Conservation (phyloP, 805 yeast species). For the Blastobotrys chiropterorum region DNA sequence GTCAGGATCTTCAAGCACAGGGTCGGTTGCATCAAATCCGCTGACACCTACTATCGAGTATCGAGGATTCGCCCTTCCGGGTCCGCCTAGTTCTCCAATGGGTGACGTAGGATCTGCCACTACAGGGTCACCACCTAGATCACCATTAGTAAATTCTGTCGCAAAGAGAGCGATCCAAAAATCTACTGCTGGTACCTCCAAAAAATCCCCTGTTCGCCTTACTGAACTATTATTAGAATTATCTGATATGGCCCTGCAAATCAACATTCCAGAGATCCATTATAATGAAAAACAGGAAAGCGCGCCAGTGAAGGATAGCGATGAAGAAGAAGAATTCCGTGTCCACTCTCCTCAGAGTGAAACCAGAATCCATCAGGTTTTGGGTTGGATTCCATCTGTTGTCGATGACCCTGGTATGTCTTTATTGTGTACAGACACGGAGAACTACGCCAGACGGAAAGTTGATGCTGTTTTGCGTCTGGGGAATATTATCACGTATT, state of each 20-base stretch:
- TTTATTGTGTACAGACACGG: conserved; percentile 61
- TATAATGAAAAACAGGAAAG: no score
- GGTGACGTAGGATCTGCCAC: conserved; percentile 9
- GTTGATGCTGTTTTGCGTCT: conserved; percentile 63
- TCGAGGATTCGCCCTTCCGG: conserved; percentile 13
- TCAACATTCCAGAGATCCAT: conserved; percentile 63
- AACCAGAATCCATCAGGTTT: conserved; percentile 28
- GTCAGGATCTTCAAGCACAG: conserved; percentile 4
- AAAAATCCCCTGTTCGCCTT: conserved; percentile 41
- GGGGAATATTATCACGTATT: conserved; percentile 67
- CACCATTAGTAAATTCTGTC: neutral
- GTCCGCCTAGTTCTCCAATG: conserved; percentile 2
- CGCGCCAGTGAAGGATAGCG: neutral
- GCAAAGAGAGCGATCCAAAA: conserved; percentile 4
- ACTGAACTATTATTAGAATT: conserved; percentile 48
- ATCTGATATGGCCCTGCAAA: conserved; percentile 66
- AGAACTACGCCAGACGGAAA: conserved; percentile 52
- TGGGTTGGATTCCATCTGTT: conserved; percentile 39
- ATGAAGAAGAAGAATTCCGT: conserved; percentile 29
- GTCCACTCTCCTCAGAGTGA: conserved; percentile 30
- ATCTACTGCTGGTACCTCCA: conserved; percentile 16
- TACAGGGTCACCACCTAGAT: conserved; percentile 6
- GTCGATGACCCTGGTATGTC: conserved; percentile 57
- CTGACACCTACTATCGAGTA: conserved; percentile 13
- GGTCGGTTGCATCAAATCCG: neutral